phyloP scores from a whole-genome alignment of 306 rosid genomes.

The Vigna radiata region DNA sequence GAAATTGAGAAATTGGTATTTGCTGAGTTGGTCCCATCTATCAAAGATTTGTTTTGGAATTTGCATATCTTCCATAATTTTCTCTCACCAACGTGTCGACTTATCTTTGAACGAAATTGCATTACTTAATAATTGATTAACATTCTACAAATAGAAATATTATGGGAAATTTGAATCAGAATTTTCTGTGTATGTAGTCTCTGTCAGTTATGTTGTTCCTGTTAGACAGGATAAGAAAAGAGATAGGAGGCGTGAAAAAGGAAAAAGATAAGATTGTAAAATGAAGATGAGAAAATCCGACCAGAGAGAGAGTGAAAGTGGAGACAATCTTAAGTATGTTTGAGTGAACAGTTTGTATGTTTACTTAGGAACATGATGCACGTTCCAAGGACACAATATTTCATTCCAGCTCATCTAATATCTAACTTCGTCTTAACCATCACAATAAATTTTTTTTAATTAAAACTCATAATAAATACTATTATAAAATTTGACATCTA shows the following conservation, averaged over 20 bases:
- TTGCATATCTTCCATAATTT: not conserved
- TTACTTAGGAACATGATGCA: too few relatives aligned
- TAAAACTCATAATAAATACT: too few relatives aligned
- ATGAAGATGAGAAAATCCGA: too few relatives aligned
- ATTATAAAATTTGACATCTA: too few relatives aligned
- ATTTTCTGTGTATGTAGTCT: not conserved
- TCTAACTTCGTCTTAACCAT: too few relatives aligned
- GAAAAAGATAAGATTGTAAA: too few relatives aligned
- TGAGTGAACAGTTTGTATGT: too few relatives aligned
- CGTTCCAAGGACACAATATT: too few relatives aligned
- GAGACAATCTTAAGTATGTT: too few relatives aligned
- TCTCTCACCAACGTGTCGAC: not conserved
- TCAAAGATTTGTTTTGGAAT: slow-evolving; percentile 7
- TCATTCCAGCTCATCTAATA: too few relatives aligned
- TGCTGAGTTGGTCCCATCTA: slow-evolving; percentile 37
- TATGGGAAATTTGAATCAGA: not conserved
- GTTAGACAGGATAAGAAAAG: not conserved
- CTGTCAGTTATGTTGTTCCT: not conserved
- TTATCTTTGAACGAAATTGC: not conserved
- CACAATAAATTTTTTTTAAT: too few relatives aligned
- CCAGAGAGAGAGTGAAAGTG: too few relatives aligned
- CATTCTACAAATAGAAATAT: slow-evolving; percentile 8
- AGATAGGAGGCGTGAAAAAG: not conserved
- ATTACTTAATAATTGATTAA: not conserved
- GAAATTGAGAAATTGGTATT: slow-evolving; percentile 23